Base-by-base conservation (phyloP, 495 filamentous ascomycete species). In the Pyrenopolyporus hunteri region DNA sequence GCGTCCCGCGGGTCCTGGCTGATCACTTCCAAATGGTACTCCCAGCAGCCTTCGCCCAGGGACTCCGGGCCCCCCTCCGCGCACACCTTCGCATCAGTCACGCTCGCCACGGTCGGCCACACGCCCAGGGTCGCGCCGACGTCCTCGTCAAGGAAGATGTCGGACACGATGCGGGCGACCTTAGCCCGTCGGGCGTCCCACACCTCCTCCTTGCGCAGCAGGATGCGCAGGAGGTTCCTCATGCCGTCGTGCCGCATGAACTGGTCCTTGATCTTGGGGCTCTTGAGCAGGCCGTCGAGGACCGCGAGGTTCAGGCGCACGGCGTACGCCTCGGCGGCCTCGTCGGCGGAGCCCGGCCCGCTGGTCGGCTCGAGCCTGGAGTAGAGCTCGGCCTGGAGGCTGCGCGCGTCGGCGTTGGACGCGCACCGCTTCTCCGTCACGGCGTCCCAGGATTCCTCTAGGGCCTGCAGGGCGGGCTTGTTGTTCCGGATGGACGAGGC, bases 401-500 rank as follows among this genome's bases (percentile, higher is more conserved):
- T 49, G 68, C 35, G 36, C 29, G 60, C 28, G 11, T 43, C 4
- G 35, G 28, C 0, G 35, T 35, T 49, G 17, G 50, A 32, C 0
- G 62, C 29, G 58, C 76, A 77, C 10, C 37, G 37, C 39, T 68
- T 72, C 11, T 56, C 64, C 36, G 74, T 48, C 1, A 77, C 66
- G 16, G 39, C 32, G 1, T 70, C 64, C 73, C 79, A 83, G 20
- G 74, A 73, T 4, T 64, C 53, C n/a, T 70, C 69, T 1, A 84
- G 73, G 43, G 78, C 74, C 13, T 66, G 59, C 33, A 87, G 76
- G 0, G 87, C 85, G 17, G 79, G 81, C 17, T 82, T 81, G 69
- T 89, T 89, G 71, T 89, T 89, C 52, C 85, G 83, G 19, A 85
- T 53, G 0, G 86, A 69, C 0, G 76, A 80, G 5, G 78, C 75